A percentile compares a stretch with the other conserved stretches of the same genome.
Conservation (phyloP, 2,329 filamentous ascomycete species). For the Mariannaea elegans region DNA sequence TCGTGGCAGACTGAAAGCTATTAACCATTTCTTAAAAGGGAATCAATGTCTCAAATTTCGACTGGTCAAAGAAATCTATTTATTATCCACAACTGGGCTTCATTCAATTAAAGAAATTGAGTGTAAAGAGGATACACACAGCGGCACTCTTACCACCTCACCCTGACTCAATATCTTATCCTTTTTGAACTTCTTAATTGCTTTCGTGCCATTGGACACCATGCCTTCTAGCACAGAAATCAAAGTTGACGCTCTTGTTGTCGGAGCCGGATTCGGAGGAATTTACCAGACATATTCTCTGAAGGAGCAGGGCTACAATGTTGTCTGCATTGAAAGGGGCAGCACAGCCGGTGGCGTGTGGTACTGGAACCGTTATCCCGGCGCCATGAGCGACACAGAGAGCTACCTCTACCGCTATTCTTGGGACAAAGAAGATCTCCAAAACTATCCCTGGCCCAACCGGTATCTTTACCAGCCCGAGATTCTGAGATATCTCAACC, state of each 20-base stretch:
- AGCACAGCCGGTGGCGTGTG: constrained; percentile 20
- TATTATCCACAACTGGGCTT: too few relatives aligned
- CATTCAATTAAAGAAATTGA: too few relatives aligned
- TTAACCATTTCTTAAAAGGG: too few relatives aligned
- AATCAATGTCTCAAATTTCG: too few relatives aligned
- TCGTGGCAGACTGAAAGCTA: too few relatives aligned
- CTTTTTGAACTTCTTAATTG: too few relatives aligned
- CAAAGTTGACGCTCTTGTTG: constrained; percentile 15
- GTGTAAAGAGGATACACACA: too few relatives aligned
- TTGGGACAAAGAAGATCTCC: constrained; percentile 23
- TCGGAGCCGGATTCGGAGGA: constrained; percentile 17
- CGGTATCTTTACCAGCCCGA: constrained; percentile 26
- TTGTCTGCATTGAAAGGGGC: constrained; percentile 17
- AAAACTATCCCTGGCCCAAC: constrained; percentile 16
- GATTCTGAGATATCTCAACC: constrained; percentile 20
- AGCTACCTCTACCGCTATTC: constrained; percentile 24
- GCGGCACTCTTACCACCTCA: too few relatives aligned
- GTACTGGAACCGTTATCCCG: constrained; percentile 25
- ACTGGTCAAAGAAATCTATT: too few relatives aligned
- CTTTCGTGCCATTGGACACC: too few relatives aligned
- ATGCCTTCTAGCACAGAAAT: too few relatives aligned
- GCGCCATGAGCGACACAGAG: constrained; percentile 25
- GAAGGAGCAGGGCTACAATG: not conserved
- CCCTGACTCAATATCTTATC: too few relatives aligned
- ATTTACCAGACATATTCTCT: constrained; percentile 20